Conservation (phyloP, 257 asterid species). For the Nicotiana attenuata region DNA sequence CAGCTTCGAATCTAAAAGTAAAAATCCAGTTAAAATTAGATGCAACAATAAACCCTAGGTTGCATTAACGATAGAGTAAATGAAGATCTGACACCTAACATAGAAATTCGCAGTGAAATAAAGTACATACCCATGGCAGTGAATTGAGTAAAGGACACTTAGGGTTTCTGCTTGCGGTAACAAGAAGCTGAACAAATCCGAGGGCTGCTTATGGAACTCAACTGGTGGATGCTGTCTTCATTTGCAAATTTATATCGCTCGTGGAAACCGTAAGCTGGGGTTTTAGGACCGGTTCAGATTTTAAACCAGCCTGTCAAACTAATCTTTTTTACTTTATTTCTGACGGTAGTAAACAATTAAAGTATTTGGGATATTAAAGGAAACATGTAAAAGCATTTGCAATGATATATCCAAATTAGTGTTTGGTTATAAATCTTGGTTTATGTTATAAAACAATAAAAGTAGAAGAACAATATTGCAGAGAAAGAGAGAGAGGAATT, state of each 20-base stretch:
- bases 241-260: background rate
- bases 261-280: background rate
- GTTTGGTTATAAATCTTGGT: no score
- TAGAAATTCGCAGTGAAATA: background rate
- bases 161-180: constrained; percentile 9
- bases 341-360: no score
- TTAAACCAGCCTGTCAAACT: background rate
- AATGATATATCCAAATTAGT: no score
- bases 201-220: background rate
- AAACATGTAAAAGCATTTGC: no score
- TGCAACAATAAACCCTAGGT: background rate
- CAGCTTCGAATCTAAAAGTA: background rate
- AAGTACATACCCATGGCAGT: background rate
- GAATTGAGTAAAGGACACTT: constrained; percentile 7
- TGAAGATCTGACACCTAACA: background rate
- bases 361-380: no score
- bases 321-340: background rate
- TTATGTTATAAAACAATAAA: no score
- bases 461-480: no score
- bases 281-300: background rate
- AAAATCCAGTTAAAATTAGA: background rate
- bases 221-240: background rate
- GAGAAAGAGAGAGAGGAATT: no score
- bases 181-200: background rate
- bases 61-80: background rate